Conservation (phyloP, 2,329 filamentous ascomycete species). For the Sphaceloma murrayae region DNA sequence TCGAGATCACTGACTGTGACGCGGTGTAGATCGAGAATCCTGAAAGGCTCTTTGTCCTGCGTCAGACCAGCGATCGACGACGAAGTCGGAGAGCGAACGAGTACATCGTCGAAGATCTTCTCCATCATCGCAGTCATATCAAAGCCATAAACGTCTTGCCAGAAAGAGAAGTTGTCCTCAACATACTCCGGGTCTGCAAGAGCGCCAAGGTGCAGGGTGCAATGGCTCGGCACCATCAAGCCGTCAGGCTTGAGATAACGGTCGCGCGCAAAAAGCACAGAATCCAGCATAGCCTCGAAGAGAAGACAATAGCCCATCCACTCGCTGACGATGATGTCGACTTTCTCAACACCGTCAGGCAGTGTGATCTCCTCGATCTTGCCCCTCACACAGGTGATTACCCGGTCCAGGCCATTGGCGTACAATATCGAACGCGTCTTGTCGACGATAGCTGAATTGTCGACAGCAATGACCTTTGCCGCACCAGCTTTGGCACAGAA, state of each 20-base stretch:
- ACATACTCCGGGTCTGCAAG: conserved; percentile 69
- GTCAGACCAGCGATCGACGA: conserved; percentile 46
- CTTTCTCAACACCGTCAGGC: conserved; percentile 56
- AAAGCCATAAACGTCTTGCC: conserved; percentile 90
- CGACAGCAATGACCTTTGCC: conserved; percentile 76
- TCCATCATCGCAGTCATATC: conserved; percentile 86
- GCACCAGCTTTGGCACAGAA: conserved; percentile 89
- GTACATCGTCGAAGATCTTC: conserved; percentile 64
- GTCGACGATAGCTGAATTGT: conserved; percentile 82
- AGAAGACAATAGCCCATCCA: conserved; percentile 97
- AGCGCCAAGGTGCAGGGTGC: conserved; percentile 73
- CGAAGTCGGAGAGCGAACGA: conserved; percentile 25
- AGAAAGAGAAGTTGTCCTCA: conserved; percentile 69
- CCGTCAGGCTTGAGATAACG: conserved; percentile 72
- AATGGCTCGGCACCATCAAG: conserved; percentile 77
- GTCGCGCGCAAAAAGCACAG: conserved; percentile 79
- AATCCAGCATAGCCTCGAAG: conserved; percentile 94
- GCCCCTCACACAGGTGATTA: conserved; percentile 71
- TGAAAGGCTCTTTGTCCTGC: conserved; percentile 51
- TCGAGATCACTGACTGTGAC: conserved; percentile 61
- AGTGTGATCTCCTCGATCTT: conserved; percentile 76
- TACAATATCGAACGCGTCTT: conserved; percentile 79
- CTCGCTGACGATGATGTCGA: conserved; percentile 91
- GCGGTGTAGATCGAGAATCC: conserved; percentile 66
- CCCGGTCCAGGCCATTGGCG: conserved; percentile 63